Base-by-base conservation (phyloP, 108 stramenopile genomes). In the Stephanodiscus triporus region DNA sequence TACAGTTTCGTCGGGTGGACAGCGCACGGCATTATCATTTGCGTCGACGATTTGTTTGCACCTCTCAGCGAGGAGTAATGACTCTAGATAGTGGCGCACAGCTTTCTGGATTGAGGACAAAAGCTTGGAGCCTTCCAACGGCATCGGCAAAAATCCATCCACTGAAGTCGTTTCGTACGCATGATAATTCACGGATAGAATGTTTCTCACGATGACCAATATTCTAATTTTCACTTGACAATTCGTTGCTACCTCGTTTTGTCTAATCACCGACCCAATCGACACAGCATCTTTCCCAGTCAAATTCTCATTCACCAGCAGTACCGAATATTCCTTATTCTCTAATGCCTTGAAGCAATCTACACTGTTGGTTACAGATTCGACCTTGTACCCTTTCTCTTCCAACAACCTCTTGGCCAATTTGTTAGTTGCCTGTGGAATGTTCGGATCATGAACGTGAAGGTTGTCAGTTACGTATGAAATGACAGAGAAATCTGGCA, bases 371-470 rank as follows among this genome's bases (percentile, higher is more conserved):
- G 49, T 34, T 19, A 75, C 74, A 60, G 72, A 76, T 34, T 81
- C 76, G 19, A 84, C 79, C n/a, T 66, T 81, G 70, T 77, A 84
- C 32, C 83, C 83, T 60, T 80, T 51, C 65, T 80, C 71, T 77
- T 80, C 83, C 29, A 84, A 56, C 13, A 80, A 57, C 30, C 65
- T 70, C 58, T 80, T 76, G 66, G 83, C 83, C 45, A 72, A 37
- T 54, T 68, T 80, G 43, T 58, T 49, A 54, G 77, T 80, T 13
- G 69, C 59, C 77, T 84, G 63, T 48, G 47, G 2, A 23, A 13
- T 29, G 19, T 53, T 9, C 8, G 49, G 49, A 68, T n/a, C 2
- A 71, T 17, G 30, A 30, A 43, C 2, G 64, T 17, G 30, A 30
- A 43, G 24, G 45, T 61, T 40, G 40, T 69, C 22, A 63, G 26